Evolutionary conservation across 2,329 filamentous ascomycete genomes (phyloP), one percentile per base, ranked within the genome.

Genomic region (Diaporthe helianthi): DNA sequence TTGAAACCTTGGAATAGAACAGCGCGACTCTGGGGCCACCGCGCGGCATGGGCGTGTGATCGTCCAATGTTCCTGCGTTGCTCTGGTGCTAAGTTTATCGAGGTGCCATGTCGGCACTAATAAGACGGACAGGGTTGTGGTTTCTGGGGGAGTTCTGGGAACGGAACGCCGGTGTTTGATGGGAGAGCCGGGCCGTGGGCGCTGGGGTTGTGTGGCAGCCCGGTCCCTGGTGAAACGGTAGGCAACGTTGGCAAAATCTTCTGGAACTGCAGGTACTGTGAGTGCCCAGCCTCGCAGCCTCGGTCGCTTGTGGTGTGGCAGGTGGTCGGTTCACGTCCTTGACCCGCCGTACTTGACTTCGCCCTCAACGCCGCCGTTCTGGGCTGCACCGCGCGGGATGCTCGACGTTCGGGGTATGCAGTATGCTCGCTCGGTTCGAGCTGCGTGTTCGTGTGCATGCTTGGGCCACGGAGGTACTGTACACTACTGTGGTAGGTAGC

Each of bases 161-260:
- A 63, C 29, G 29, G 58, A 49, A 55, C 31, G 52, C 31, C 38
- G 31, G 38, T 33, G 61, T 54, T 52, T 60, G 67, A 64, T 31
- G 67, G 58, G 60, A 58, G 58, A 29, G 67, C 58, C 67, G 67
- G 67, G 51, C 60, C 67, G 67, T 58, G 29, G 58, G 54, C 36
- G 53, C 33, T 41, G 49, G 54, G 46, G 33, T 61, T 36, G 53
- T 55, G 41, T 63, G 68, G 51, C 51, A 38, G 68, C 55, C 52
- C 36, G 61, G 33, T 66, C 55, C 67, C 49, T 41, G 67, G 41
- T 68, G 55, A 63, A 68, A 61, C 54, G 66, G 55, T 68, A 60
- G 47, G 22, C 41, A 51, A 58, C 15, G 65, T 67, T 58, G 29
- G 44, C 52, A 52, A 58, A 67, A 58, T 36, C 65, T 67, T 67